phyloP scores from a whole-genome alignment of 225 moss, liverwort and hornwort species.

The Neckera pumila region DNA sequence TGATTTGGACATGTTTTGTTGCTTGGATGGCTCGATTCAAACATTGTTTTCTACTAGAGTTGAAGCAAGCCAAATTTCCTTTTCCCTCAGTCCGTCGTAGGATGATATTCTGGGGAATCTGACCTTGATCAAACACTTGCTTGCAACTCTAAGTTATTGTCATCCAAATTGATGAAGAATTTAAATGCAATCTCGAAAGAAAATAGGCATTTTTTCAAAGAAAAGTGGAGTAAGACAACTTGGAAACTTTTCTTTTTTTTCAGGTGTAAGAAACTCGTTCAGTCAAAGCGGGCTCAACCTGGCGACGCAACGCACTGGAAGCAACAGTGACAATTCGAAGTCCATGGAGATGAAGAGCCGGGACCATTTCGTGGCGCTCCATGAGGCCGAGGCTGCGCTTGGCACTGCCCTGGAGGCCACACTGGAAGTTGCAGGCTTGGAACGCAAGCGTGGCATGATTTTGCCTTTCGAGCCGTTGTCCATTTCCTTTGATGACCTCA shows the following conservation, averaged over 20 bases:
- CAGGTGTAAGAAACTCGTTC: not conserved
- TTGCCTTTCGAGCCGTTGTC: conserved; percentile 40
- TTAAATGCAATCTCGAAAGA: not conserved
- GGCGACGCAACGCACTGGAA: not conserved
- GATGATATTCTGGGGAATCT: not conserved
- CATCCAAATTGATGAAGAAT: not conserved
- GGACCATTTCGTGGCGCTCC: not conserved
- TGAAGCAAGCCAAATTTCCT: not conserved
- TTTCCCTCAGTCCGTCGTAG: not conserved
- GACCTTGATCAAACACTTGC: not conserved
- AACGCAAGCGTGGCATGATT: conserved; percentile 50
- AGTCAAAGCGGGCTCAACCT: conserved; percentile 3
- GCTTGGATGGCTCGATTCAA: not conserved
- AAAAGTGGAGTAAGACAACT: not conserved
- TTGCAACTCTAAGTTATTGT: not conserved
- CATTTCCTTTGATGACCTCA: conserved; percentile 48
- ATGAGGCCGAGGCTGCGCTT: conserved; percentile 11
- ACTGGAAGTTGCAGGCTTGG: conserved; percentile 12
- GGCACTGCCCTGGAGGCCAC: conserved; percentile 23
- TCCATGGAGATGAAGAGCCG: conserved; percentile 10
- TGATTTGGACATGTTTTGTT: not conserved
- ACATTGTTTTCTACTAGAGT: not conserved
- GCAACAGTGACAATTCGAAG: not conserved
- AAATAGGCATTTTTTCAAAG: not conserved
- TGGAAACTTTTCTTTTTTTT: too few relatives aligned